These are phyloP conservation scores for Fonsecaea multimorphosa DNA, from an alignment of 2,329 filamentous ascomycete species.

Conservation along the genomic window DNA sequence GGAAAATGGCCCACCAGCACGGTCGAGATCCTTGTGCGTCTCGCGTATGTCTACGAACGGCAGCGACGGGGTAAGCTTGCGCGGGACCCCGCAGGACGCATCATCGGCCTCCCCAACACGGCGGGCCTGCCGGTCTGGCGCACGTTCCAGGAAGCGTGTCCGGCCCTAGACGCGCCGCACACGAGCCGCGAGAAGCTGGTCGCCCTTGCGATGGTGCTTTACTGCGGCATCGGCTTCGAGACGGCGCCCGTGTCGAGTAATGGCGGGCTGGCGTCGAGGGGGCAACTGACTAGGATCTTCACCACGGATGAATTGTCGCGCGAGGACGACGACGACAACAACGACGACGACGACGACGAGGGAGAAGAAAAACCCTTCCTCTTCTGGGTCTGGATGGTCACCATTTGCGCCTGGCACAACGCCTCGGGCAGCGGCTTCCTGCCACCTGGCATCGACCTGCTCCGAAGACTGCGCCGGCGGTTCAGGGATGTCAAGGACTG, in stretches of 20 bases:
- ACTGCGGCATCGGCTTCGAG: slow-evolving; percentile 19
- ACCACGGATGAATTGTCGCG: background rate
- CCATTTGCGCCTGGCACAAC: slow-evolving; percentile 16
- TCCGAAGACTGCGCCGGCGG: slow-evolving; percentile 6
- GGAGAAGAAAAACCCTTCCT: slow-evolving; percentile 1
- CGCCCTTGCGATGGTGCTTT: slow-evolving; percentile 10
- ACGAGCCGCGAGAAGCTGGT: slow-evolving; percentile 11
- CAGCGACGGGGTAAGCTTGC: background rate
- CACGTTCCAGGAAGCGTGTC: slow-evolving; percentile 21
- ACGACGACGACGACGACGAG: no score
- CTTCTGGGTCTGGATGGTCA: slow-evolving; percentile 20
- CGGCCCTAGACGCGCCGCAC: slow-evolving; percentile 10
- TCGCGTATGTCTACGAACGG: slow-evolving; percentile 18
- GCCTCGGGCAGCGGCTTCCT: slow-evolving; percentile 8
- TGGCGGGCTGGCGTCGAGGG: slow-evolving; percentile 8
- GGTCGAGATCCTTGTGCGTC: slow-evolving; percentile 17
- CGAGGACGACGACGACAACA: background rate
- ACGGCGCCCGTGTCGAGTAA: slow-evolving; percentile 19
- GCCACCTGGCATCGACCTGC: slow-evolving; percentile 15
- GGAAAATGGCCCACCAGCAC: slow-evolving; percentile 5
- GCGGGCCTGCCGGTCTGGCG: slow-evolving; percentile 15
- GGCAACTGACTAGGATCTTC: slow-evolving; percentile 6
- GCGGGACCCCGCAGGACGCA: background rate
- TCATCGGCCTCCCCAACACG: slow-evolving; percentile 11
- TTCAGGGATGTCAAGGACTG: slow-evolving; percentile 1